Evolutionary conservation across 176 grass and related monocot genomes (phyloP), one percentile per base, ranked within the genome.

Genomic region (Ampelocalamus luodianensis): DNA sequence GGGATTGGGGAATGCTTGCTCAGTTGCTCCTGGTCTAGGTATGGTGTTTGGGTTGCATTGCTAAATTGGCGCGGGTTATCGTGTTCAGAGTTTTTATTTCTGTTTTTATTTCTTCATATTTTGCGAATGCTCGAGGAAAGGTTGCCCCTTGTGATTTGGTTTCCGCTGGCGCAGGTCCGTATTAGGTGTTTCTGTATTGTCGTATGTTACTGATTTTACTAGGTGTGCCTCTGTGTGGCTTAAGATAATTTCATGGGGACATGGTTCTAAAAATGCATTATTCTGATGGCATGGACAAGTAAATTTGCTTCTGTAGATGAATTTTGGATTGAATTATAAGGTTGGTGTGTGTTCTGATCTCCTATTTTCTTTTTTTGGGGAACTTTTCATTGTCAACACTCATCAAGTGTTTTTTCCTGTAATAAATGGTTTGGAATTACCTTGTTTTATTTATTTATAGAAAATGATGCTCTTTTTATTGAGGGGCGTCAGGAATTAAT

Each of bases 141-240:
- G 17, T 8, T 34, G 26, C 29, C 62, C 37, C 64, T 22, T 38
- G 42, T 40, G 65, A 17, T 73, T 69, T 62, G n/a, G 32, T 7
- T 5, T 16, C 23, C 10, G 29, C 16, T 4, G 7, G 20, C 10
- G 16, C 48, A 37, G 18, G 32, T 54, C 68, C 29, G 40, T 15
- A 65, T 63, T 66, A 3, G 3, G 37, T 24, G 26, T 65, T 4
- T 38, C 71, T 45, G 65, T 36, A 62, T 51, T 40, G n/a, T 1
- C 72, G 53, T 65, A 12, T 85, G 77, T 17, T 43, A 37, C 71
- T 42, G 44, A 84, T 53, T 75, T 80, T 53, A 80, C 65, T 68
- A 80, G 10, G 45, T 18, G 15, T 7, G 63, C 29, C 22, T 26
- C 4, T 56, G 36, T 54, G 46, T 65, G 24, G 36, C 42, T 65